Conservation (phyloP, 1,139 yeast species). For the Candida sp. region DNA sequence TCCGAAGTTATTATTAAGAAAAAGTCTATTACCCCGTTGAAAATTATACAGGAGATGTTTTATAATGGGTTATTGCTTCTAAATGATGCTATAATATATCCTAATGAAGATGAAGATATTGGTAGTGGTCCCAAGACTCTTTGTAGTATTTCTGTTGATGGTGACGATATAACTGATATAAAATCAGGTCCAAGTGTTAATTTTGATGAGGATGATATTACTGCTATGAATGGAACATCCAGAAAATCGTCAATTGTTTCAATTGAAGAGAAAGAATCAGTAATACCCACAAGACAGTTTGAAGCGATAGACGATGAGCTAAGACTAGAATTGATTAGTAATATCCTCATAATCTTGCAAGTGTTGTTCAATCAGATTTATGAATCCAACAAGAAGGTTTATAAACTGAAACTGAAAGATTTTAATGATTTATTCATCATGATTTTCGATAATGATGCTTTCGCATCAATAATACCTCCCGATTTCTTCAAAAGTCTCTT, state of each 20-base stretch:
- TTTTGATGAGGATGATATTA: constrained; percentile 24
- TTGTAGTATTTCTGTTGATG: constrained; percentile 9
- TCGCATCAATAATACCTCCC: not conserved
- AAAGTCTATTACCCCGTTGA: constrained; percentile 5
- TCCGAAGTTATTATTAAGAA: constrained; percentile 9
- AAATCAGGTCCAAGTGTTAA: constrained; percentile 5
- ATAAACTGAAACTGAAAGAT: not conserved
- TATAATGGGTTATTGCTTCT: constrained; percentile 17
- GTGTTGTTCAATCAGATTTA: constrained; percentile 20
- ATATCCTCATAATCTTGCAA: constrained; percentile 21
- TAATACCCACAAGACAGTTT: constrained; percentile 10
- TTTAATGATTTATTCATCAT: not conserved
- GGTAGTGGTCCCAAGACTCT: not conserved
- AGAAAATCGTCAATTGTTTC: not conserved
- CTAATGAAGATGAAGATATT: not conserved
- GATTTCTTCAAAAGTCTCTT: constrained; percentile 13
- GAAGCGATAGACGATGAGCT: constrained; percentile 23
- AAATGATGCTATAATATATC: constrained; percentile 12
- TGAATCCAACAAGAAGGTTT: constrained; percentile 11
- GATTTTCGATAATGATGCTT: not conserved
- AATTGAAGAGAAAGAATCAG: constrained; percentile 1
- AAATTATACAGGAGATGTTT: constrained; percentile 15
- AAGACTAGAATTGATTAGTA: constrained; percentile 22
- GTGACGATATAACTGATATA: constrained; percentile 21
- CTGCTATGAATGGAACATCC: constrained; percentile 15